phyloP scores from a whole-genome alignment of 306 rosid species.

The Cucumis hystrix region DNA sequence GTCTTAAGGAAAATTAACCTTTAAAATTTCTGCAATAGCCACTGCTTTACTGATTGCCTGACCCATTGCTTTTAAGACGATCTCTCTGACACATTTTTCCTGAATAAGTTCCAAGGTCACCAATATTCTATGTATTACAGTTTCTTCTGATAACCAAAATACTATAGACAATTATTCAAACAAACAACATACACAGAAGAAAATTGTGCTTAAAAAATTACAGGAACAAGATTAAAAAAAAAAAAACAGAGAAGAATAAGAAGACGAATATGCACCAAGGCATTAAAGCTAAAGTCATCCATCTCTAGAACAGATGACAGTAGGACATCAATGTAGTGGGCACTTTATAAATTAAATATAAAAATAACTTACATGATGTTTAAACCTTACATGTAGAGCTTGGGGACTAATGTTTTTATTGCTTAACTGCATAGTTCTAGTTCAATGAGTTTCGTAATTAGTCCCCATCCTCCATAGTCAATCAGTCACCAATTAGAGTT shows the following conservation, averaged over 20 bases:
- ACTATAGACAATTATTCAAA: neutral
- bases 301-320: neutral
- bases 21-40: constrained; percentile 80
- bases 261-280: neutral
- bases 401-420: neutral
- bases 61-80: constrained; percentile 97
- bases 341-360: neutral
- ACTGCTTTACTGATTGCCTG: constrained; percentile 98
- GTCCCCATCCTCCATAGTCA: too few relatives aligned
- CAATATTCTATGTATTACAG: neutral
- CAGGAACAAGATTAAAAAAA: neutral
- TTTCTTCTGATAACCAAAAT: neutral
- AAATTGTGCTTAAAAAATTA: neutral
- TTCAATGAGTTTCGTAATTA: neutral
- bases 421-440: neutral
- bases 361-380: neutral
- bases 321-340: neutral
- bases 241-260: neutral
- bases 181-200: neutral
- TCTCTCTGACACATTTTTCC: constrained; percentile 78
- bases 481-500: neutral
- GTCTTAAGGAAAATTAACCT: constrained; percentile 30
- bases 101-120: constrained; percentile 13
- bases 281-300: neutral
- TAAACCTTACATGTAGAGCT: neutral